Evolutionary conservation across 441 rosid genomes (phyloP).

Genomic region (Eruca vesicaria): DNA sequence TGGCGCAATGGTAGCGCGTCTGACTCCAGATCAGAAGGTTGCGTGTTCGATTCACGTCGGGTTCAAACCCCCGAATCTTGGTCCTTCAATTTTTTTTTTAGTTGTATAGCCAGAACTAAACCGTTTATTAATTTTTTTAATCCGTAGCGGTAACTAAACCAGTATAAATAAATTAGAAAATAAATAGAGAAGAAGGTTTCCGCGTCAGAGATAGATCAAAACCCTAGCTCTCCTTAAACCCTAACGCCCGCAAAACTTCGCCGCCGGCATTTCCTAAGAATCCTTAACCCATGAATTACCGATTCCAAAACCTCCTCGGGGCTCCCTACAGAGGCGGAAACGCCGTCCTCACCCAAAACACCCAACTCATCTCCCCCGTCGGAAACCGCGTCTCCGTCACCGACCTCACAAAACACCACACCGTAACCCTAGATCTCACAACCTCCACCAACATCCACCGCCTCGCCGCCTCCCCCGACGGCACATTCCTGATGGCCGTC

Average conservation of each 20-base stretch:
- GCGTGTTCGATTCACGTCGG: conserved; percentile 96
- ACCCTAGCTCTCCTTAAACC: conserved; percentile 27
- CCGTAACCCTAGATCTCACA: conserved; percentile 64
- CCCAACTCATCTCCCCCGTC: conserved; percentile 76
- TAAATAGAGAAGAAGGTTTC: background rate
- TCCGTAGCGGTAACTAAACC: background rate
- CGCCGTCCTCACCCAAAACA: conserved; percentile 57
- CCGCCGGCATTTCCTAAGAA: conserved; percentile 1
- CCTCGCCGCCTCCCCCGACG: conserved; percentile 80
- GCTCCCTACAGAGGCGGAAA: conserved; percentile 96
- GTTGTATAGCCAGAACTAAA: too few relatives aligned
- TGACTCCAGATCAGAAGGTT: conserved; percentile 99
- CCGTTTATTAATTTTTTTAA: too few relatives aligned
- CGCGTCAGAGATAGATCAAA: background rate
- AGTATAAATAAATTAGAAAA: background rate
- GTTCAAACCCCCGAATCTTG: conserved; percentile 42
- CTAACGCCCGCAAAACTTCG: conserved; percentile 26
- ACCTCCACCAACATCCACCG: conserved; percentile 74
- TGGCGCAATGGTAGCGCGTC: conserved; percentile 99
- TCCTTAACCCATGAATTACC: conserved; percentile 61
- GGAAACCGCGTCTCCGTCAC: conserved; percentile 90
- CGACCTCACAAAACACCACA: conserved; percentile 75
- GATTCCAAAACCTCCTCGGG: conserved; percentile 82
- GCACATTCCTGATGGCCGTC: conserved; percentile 71
- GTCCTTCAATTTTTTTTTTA: background rate